Evolutionary conservation across 2,329 filamentous ascomycete genomes (phyloP).

Genomic region (Penicillium sp.): DNA sequence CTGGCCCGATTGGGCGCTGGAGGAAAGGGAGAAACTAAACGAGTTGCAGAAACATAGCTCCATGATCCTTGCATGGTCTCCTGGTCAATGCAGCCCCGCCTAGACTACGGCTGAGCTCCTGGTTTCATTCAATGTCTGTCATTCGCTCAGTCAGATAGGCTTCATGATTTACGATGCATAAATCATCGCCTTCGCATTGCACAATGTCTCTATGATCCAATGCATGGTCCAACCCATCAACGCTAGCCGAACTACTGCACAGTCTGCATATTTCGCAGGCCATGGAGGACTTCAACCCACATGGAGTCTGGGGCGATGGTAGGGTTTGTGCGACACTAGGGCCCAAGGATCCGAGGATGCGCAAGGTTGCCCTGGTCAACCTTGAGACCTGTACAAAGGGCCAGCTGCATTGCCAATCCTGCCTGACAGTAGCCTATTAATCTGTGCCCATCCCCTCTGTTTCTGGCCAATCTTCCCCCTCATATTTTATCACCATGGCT

Average conservation of each 20-base stretch:
- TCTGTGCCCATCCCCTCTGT: background rate
- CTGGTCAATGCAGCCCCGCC: constrained; percentile 6
- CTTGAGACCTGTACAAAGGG: constrained; percentile 24
- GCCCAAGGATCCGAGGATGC: background rate
- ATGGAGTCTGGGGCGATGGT: background rate
- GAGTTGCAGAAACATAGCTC: constrained; percentile 6
- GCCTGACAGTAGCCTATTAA: background rate
- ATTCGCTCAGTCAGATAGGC: background rate
- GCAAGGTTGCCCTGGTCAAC: constrained; percentile 17
- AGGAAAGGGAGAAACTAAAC: background rate
- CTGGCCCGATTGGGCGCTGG: background rate
- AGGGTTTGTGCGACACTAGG: constrained; percentile 1
- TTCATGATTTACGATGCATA: background rate
- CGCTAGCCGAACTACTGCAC: background rate
- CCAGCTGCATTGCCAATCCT: constrained; percentile 16
- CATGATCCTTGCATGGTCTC: constrained; percentile 14
- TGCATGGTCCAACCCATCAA: background rate
- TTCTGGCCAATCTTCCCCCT: background rate
- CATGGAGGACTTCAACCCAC: constrained; percentile 3
- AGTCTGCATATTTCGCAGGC: background rate
- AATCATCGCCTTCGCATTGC: background rate
- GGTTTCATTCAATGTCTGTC: constrained; percentile 2
- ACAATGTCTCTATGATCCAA: background rate
- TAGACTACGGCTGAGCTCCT: constrained; percentile 7
- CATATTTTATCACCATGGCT: constrained; percentile 5